Percentiles rank a stretch among this genome's conserved stretches.
Conservation (phyloP, 305 asterid genomes). For the Fraxinus nigra region DNA sequence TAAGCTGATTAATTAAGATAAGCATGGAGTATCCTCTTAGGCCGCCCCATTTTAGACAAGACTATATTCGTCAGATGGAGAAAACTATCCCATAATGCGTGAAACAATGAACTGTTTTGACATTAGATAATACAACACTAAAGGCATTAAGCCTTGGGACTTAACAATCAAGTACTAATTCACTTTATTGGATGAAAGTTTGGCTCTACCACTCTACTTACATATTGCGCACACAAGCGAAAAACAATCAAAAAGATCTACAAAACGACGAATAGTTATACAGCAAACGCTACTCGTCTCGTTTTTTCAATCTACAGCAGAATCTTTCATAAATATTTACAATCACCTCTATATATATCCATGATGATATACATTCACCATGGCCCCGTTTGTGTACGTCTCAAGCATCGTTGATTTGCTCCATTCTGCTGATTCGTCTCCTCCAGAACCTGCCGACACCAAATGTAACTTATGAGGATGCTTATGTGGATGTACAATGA, state of each 20-base stretch:
- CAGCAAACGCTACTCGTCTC: background rate
- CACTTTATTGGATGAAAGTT: background rate
- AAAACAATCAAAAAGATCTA: background rate
- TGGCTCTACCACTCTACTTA: background rate
- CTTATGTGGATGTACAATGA: background rate
- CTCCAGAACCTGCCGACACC: slow-evolving; percentile 54
- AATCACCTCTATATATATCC: background rate
- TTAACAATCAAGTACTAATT: background rate
- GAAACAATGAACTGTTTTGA: background rate
- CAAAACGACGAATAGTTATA: background rate
- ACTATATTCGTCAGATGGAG: slow-evolving; percentile 39
- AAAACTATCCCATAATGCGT: background rate
- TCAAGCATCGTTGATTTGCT: slow-evolving; percentile 60
- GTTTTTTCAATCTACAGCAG: background rate
- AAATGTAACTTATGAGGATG: background rate
- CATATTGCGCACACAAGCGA: background rate
- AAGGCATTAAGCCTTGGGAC: background rate
- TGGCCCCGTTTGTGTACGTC: slow-evolving; percentile 87
- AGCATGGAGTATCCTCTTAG: slow-evolving; percentile 75
- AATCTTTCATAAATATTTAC: slow-evolving; percentile 32
- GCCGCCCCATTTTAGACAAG: slow-evolving; percentile 67
- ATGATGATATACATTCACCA: slow-evolving; percentile 45
- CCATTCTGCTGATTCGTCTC: slow-evolving; percentile 61
- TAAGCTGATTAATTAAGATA: slow-evolving; percentile 36
- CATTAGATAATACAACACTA: background rate